Evolutionary conservation across 805 yeast genomes (phyloP), one percentile per base, ranked within the genome.

Genomic region (Phaffomyces antillensis): DNA sequence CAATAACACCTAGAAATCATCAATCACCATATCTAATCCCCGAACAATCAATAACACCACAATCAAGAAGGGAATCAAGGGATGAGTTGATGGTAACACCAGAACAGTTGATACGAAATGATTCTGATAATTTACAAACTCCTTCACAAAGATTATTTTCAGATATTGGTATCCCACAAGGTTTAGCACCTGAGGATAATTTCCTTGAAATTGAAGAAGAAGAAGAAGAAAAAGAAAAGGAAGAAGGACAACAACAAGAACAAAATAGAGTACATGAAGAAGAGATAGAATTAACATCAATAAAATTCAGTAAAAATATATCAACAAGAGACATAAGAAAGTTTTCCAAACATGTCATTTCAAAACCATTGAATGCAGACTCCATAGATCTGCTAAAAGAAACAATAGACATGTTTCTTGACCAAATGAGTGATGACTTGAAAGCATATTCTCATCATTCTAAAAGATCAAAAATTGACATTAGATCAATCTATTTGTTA

Each of bases 381-480:
- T 55, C 61, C 4, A 12, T 50, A 4, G 48, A 53, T 0, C 49
- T 56, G 1, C 23, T 67, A 2, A 31, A 50, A 7, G 52, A 52
- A 3, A 58, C 62, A 2, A 55, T 67, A 4, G 52, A 59, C 3
- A 37, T 37, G 17, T 68, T 54, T 46, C 56, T 68, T 34, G 57
- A 54, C 20, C 63, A 59, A 33, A 41, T 54, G 3, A 31, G 60
- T 1, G 47, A 47, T 2, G 70, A 64, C 43, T 43, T 68, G 6
- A 42, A 45, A 1, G 60, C 63, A 0, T 68, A 65, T 39, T 54
- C 70, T 0, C 49, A 50, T 2, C 72, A 68, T 46, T 58, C 66
- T 1, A 38, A 59, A n/a, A 54, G 52, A 33, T 51, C 52, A 2
- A 54, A 45, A 3, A 46, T 68, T 7, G 59, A 61, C 15, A 48